Conservation (phyloP, 345 rosid species). For the Hypericum androsaemum region DNA sequence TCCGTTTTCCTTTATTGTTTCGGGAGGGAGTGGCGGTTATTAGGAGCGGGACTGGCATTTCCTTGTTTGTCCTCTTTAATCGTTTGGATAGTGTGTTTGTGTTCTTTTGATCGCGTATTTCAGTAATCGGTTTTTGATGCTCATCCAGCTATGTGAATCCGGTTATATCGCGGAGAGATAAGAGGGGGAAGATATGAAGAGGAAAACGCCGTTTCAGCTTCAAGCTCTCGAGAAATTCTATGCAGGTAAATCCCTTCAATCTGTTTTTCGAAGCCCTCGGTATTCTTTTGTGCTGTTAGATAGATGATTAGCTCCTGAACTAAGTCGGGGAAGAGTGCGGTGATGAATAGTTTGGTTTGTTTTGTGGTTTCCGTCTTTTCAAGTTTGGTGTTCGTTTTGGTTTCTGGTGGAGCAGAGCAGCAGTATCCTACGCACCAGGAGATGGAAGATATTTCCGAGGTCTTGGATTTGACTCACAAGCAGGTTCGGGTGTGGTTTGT, state of each 20-base stretch:
- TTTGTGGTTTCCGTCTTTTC: neutral
- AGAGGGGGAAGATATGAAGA: slow-evolving; percentile 36
- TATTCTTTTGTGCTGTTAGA: no score
- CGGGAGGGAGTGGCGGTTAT: no score
- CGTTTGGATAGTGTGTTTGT: no score
- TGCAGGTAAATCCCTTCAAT: slow-evolving; percentile 28
- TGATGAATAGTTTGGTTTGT: neutral
- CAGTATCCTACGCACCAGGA: slow-evolving; percentile 45
- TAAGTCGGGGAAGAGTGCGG: no score
- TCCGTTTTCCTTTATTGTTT: no score
- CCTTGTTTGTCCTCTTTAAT: no score
- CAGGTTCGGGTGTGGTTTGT: slow-evolving; percentile 73
- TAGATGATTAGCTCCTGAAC: no score
- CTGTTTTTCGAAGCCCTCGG: no score
- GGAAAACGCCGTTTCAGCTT: slow-evolving; percentile 65
- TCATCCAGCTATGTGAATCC: neutral
- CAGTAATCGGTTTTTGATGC: no score
- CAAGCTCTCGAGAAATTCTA: slow-evolving; percentile 58
- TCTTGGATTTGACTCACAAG: slow-evolving; percentile 50
- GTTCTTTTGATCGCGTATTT: no score
- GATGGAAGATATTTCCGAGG: slow-evolving; percentile 43
- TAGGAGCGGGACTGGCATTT: no score
- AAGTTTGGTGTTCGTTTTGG: no score
- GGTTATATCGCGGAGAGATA: neutral
- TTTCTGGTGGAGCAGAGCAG: slow-evolving; percentile 28